Percentiles rank a stretch among this genome's conserved stretches.
These are phyloP conservation scores for Raffaelea arxii DNA, from an alignment of 2,329 filamentous ascomycete genomes.

Conservation along the genomic window DNA sequence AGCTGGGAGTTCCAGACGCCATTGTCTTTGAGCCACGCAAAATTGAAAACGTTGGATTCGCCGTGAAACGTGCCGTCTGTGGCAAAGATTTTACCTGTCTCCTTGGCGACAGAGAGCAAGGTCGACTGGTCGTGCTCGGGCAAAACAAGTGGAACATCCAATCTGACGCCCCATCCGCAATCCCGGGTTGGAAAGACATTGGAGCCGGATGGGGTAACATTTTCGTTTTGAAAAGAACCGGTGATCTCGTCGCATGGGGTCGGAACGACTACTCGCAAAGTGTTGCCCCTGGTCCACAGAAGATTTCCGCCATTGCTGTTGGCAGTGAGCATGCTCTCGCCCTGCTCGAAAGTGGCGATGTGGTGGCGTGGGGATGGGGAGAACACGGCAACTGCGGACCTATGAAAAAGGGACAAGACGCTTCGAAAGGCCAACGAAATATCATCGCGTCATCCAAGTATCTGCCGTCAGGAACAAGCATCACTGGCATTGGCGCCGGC, in stretches of 20 bases:
- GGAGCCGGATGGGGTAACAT: conserved; percentile 76
- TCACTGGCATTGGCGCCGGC: conserved; percentile 64
- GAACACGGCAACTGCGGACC: conserved; percentile 95
- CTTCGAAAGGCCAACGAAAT: conserved; percentile 62
- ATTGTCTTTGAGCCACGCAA: conserved; percentile 50
- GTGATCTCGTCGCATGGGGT: conserved; percentile 64
- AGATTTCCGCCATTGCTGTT: conserved; percentile 55
- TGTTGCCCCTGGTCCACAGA: conserved; percentile 49
- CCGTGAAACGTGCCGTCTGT: conserved; percentile 58
- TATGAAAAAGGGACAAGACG: conserved; percentile 33
- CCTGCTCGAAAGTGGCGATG: conserved; percentile 51
- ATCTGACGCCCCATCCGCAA: conserved; percentile 41
- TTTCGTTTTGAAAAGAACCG: conserved; percentile 56
- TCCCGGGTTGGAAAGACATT: conserved; percentile 56
- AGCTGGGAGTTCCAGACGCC: conserved; percentile 54
- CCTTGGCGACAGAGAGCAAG: conserved; percentile 42
- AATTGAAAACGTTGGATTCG: conserved; percentile 50
- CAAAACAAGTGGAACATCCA: conserved; percentile 62
- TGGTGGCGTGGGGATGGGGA: conserved; percentile 90
- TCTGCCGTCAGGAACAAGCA: conserved; percentile 38
- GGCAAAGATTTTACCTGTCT: conserved; percentile 81
- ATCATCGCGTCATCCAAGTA: conserved; percentile 50
- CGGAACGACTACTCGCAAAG: conserved; percentile 79
- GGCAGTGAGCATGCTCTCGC: conserved; percentile 89
- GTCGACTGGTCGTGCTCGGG: conserved; percentile 58